These are phyloP conservation scores for Pseudozyma tsukubaensis DNA, from an alignment of 1,284 basidiomycete genomes.

Conservation along the genomic window DNA sequence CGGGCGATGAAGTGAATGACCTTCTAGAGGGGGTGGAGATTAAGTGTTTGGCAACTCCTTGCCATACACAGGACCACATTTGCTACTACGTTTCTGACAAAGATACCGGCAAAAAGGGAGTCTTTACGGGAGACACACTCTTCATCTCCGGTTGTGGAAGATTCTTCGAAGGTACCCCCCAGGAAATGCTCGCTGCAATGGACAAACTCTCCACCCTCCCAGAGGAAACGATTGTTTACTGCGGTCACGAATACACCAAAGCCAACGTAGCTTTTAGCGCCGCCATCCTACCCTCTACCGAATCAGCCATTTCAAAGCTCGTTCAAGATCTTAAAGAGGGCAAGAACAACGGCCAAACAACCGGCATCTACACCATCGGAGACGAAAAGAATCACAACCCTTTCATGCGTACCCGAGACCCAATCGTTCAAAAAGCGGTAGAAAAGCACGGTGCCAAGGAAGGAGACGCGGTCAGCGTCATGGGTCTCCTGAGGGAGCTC, in stretches of 20 bases:
- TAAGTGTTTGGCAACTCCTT: conserved; percentile 80
- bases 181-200: conserved; percentile 85
- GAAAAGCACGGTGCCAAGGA: conserved; percentile 40
- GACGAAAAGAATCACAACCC: conserved; percentile 77
- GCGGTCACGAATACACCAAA: conserved; percentile 77
- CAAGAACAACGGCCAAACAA: conserved; percentile 73
- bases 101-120: conserved; percentile 72
- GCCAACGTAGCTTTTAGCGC: conserved; percentile 67
- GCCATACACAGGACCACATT: conserved; percentile 96
- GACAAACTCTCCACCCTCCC: conserved; percentile 79
- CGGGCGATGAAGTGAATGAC: conserved; percentile 52
- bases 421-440: conserved; percentile 68
- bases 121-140: conserved; percentile 95
- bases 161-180: conserved; percentile 91
- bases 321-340: conserved; percentile 33
- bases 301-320: conserved; percentile 74
- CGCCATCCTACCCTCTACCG: conserved; percentile 75
- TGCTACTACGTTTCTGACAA: conserved; percentile 82
- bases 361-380: conserved; percentile 82
- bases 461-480: conserved; percentile 74
- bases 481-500: conserved; percentile 80
- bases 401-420: conserved; percentile 67
- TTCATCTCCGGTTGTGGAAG: conserved; percentile 94
- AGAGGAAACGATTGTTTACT: conserved; percentile 83
- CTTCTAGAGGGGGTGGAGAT: conserved; percentile 47